Conservation (phyloP, 441 rosid species). For the Pelargonium cotyledonis region DNA sequence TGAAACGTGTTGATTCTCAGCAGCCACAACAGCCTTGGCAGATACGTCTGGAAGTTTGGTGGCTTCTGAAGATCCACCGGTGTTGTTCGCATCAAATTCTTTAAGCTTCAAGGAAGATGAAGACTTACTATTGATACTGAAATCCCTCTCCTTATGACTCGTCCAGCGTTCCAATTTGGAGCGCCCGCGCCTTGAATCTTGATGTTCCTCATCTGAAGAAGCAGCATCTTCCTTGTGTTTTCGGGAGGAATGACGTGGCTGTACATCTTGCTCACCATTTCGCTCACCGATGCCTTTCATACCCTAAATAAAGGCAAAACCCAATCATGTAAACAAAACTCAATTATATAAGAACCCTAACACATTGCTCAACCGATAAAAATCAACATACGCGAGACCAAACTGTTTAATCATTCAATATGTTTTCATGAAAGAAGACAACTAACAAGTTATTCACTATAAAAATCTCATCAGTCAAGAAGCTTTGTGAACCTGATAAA, state of each 20-base stretch:
- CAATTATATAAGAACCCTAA: neutral
- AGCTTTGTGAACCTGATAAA: no score
- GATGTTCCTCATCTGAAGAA: slow-evolving; percentile 73
- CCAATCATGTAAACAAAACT: slow-evolving; percentile 23
- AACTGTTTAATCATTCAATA: no score
- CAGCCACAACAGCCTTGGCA: slow-evolving; percentile 33
- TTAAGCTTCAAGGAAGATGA: slow-evolving; percentile 59
- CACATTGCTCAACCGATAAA: neutral
- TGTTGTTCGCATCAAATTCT: slow-evolving; percentile 48
- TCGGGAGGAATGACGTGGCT: slow-evolving; percentile 44
- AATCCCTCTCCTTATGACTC: slow-evolving; percentile 86
- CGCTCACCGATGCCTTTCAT: slow-evolving; percentile 36
- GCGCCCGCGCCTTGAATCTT: slow-evolving; percentile 71
- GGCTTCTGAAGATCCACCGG: slow-evolving; percentile 35
- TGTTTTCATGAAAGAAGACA: no score
- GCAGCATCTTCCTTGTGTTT: slow-evolving; percentile 49
- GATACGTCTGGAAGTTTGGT: slow-evolving; percentile 30
- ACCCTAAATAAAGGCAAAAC: slow-evolving; percentile 49
- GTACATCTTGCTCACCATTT: slow-evolving; percentile 30
- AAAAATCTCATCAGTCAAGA: no score
- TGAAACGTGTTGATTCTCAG: slow-evolving; percentile 32
- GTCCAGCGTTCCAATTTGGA: slow-evolving; percentile 96
- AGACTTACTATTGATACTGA: slow-evolving; percentile 44
- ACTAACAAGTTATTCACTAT: no score
- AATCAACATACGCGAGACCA: no score